A percentile compares a stretch with the other conserved stretches of the same genome.
Evolutionary conservation across 2,329 filamentous ascomycete species (phyloP).

Genomic region (Hypoxylon sp.): DNA sequence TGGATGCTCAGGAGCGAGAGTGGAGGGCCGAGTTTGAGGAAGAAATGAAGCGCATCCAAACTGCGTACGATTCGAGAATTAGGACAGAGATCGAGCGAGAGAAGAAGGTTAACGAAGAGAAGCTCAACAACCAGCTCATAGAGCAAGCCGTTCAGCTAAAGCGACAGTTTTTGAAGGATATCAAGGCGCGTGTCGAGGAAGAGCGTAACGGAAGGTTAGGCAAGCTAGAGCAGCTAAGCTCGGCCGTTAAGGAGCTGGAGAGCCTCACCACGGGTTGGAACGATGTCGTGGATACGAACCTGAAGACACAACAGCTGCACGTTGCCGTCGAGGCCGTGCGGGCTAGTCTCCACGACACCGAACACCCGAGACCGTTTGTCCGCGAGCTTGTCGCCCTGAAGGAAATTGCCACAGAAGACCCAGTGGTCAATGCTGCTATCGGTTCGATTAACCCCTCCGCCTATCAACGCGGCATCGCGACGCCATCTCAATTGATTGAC

Average conservation of each 20-base stretch:
- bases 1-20: conserved; percentile 79
- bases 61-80: conserved; percentile 82
- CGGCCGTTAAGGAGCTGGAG: conserved; percentile 83
- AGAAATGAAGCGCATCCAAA: conserved; percentile 81
- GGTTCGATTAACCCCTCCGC: conserved; percentile 93
- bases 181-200: conserved; percentile 83
- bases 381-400: conserved; percentile 93
- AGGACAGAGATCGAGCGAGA: conserved; percentile 81
- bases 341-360: conserved; percentile 78
- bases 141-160: conserved; percentile 92
- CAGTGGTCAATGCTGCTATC: conserved; percentile 91
- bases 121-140: conserved; percentile 82
- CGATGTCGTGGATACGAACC: conserved; percentile 85
- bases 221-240: conserved; percentile 81
- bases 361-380: conserved; percentile 84
- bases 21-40: conserved; percentile 88
- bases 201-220: conserved; percentile 88
- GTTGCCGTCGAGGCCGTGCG: conserved; percentile 94
- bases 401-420: conserved; percentile 84
- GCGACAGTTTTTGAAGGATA: conserved; percentile 80
- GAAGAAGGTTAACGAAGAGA: conserved; percentile 82
- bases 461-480: conserved; percentile 91
- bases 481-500: conserved; percentile 86
- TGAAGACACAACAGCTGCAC: conserved; percentile 94
- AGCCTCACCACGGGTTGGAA: conserved; percentile 90